Evolutionary conservation across 345 rosid genomes (phyloP).

Genomic region (Erucastrum elatum): DNA sequence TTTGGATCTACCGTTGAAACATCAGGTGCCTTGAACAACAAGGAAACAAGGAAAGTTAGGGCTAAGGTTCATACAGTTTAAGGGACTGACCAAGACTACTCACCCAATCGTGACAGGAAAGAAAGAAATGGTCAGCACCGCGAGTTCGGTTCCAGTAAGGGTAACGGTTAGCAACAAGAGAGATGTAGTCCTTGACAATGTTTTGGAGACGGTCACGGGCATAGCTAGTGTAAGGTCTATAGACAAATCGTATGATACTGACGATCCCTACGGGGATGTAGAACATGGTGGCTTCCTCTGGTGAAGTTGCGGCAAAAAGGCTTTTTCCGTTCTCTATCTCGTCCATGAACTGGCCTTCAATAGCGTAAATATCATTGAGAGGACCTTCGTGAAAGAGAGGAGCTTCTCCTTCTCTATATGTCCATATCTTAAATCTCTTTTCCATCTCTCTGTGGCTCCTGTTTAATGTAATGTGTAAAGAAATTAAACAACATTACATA

Average conservation of each 20-base stretch:
- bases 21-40: conserved; percentile 58
- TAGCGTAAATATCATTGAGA: conserved; percentile 43
- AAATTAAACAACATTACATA: conserved; percentile 33
- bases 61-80: not conserved
- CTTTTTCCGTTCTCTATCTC: conserved; percentile 49
- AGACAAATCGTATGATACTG: conserved; percentile 41
- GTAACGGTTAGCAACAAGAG: conserved; percentile 43
- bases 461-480: not conserved
- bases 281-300: conserved; percentile 55
- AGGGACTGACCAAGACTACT: not conserved
- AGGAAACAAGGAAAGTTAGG: not conserved
- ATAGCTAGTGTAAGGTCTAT: conserved; percentile 41
- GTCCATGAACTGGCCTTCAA: conserved; percentile 62
- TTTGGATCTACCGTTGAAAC: conserved; percentile 48
- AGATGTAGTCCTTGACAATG: conserved; percentile 47
- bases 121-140: conserved; percentile 65
- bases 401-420: conserved; percentile 50
- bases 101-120: conserved; percentile 78
- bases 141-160: conserved; percentile 63
- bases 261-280: conserved; percentile 53
- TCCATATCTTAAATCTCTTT: conserved; percentile 62
- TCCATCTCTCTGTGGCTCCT: conserved; percentile 61
- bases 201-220: conserved; percentile 41
- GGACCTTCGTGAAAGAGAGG: conserved; percentile 53
- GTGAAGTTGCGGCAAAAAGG: conserved; percentile 43